Conservation (phyloP, 139 green algal genomes). For the Tetraselmis striata region DNA sequence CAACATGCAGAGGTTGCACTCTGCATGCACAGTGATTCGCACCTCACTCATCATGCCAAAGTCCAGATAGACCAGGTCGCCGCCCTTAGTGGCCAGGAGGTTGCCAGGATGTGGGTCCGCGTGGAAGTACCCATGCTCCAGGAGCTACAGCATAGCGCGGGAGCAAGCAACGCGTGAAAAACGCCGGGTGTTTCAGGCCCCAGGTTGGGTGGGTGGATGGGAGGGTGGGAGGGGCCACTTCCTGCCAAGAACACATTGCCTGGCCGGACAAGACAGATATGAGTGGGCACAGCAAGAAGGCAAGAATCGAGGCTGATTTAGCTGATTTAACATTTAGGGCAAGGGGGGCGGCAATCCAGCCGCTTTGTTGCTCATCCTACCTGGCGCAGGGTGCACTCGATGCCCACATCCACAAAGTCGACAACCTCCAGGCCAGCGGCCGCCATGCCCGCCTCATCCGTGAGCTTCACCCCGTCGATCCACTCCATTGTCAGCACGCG, state of each 20-base stretch:
- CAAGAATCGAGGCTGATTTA: no score
- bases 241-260: no score
- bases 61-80: conserved; percentile 82
- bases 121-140: conserved; percentile 26
- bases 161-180: no score
- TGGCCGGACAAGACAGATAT: no score
- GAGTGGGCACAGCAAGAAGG: no score
- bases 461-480: conserved; percentile 95
- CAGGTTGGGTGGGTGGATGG: no score
- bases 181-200: no score
- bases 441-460: conserved; percentile 42
- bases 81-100: conserved; percentile 77
- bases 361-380: no score
- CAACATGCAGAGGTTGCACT: not conserved
- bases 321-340: no score
- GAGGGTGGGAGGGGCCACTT: no score
- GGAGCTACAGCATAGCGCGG: conserved; percentile 19
- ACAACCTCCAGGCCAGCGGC: conserved; percentile 69
- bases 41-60: conserved; percentile 95
- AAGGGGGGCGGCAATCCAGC: no score
- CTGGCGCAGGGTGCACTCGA: conserved; percentile 90
- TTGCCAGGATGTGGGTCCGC: conserved; percentile 79
- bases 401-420: conserved; percentile 89
- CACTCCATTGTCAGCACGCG: conserved; percentile 94
- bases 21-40: no score